Evolutionary conservation across 1,139 yeast genomes (phyloP), one percentile per base, ranked within the genome.

Genomic region (Pneumocystis jirovecii): DNA sequence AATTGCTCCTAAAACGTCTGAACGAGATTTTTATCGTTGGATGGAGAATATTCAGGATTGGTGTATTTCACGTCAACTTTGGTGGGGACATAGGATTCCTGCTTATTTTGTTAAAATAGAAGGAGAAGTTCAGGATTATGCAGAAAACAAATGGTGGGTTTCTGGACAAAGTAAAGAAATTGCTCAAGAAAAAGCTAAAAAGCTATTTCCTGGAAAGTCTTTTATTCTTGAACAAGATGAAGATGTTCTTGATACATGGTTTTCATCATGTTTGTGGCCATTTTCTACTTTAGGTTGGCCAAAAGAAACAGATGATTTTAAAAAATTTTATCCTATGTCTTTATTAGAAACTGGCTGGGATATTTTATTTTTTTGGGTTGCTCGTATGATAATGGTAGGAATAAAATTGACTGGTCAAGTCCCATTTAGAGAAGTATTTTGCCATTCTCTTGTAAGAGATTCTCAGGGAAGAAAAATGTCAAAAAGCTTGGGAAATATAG

Each of bases 61-160:
- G 98, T 93, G 98, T 85, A 90, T 93, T 70, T 93, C 97, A 40
- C 88, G 98, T 79, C 98, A 93, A 80, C 83, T 93, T 74, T 93
- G 98, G 98, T 93, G 98, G 98, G 98, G 98, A 70, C 98, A 93
- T 80, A 85, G 97, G 80, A 89, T 96, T 78, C 98, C 98, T 34
- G 96, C 89, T 63, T 93, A 95, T 79, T 89, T 89, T 72, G 89
- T 91, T 69, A 79, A 81, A 65, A 79, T 89, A 67, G 96, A 89
- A 74, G 95, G 93, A 66, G 71, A 68, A 10, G 68, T 68, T 42
- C 65, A 66, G 60, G 74, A 74, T 64, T 65, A 68, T 12, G 64
- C 71, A 35, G 87, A 86, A 74, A 89, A 86, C 71, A 78, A 82
- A 62, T 86, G 81, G 79, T 93, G 98, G 98, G 84, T 93, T 73